phyloP scores from a whole-genome alignment of 2,329 filamentous ascomycete genomes.

The Cladosporium phlei region DNA sequence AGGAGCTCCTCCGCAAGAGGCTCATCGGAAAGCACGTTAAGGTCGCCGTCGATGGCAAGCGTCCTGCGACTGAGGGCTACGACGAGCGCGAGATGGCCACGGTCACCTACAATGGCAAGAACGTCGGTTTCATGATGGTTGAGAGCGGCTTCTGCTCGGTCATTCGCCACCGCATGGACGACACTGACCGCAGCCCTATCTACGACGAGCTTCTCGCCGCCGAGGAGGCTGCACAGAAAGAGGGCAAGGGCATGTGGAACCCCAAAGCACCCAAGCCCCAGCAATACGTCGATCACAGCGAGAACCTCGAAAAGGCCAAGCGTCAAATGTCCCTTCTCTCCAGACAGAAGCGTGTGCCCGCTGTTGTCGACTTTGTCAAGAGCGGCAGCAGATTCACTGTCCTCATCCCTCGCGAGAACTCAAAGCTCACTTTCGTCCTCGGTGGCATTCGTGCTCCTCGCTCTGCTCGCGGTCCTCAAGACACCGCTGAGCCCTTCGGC shows the following conservation, averaged over 20 bases:
- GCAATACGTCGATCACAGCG: slow-evolving; percentile 83
- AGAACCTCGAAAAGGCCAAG: slow-evolving; percentile 91
- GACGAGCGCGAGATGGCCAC: slow-evolving; percentile 94
- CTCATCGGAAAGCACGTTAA: slow-evolving; percentile 94
- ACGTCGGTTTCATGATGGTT: slow-evolving; percentile 78
- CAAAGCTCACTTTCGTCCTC: slow-evolving; percentile 91
- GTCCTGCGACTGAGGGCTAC: slow-evolving; percentile 82
- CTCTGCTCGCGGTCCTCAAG: slow-evolving; percentile 73
- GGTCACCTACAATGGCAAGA: slow-evolving; percentile 76
- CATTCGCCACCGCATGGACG: slow-evolving; percentile 89
- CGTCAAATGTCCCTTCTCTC: slow-evolving; percentile 83
- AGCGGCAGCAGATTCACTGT: slow-evolving; percentile 93
- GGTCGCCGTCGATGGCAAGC: slow-evolving; percentile 82
- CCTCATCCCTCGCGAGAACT: slow-evolving; percentile 83
- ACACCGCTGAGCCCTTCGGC: slow-evolving; percentile 86
- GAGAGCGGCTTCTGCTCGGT: slow-evolving; percentile 91
- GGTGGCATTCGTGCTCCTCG: slow-evolving; percentile 87
- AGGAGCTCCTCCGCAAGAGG: slow-evolving; percentile 91
- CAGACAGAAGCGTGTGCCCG: slow-evolving; percentile 86
- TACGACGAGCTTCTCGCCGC: slow-evolving; percentile 84
- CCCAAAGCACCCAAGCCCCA: slow-evolving; percentile 79
- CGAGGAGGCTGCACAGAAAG: slow-evolving; percentile 75
- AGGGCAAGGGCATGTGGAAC: slow-evolving; percentile 92
- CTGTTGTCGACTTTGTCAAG: slow-evolving; percentile 95
- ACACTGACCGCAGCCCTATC: slow-evolving; percentile 86